phyloP scores from a whole-genome alignment of 192 early-diverging fungal species.

The Gigaspora rosea region DNA sequence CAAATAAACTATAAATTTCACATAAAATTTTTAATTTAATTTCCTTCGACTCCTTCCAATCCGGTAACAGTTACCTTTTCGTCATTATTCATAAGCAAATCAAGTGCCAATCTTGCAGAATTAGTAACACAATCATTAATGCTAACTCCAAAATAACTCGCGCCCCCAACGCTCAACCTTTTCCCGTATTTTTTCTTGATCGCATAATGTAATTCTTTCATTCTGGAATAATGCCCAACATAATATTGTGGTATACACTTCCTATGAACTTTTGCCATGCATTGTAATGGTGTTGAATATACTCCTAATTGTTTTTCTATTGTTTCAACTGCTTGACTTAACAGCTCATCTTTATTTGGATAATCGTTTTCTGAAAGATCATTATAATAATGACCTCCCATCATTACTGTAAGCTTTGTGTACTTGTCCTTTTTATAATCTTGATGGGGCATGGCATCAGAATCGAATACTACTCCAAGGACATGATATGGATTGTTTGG shows the following conservation, averaged over 20 bases:
- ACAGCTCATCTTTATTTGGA: slow-evolving; percentile 40
- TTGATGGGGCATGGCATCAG: slow-evolving; percentile 71
- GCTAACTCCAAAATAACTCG: slow-evolving; percentile 81
- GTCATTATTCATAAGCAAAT: slow-evolving; percentile 45
- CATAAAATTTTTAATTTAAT: background rate
- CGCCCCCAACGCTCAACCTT: slow-evolving; percentile 71
- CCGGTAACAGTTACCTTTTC: slow-evolving; percentile 36
- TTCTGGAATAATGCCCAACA: slow-evolving; percentile 74
- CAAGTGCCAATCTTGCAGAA: slow-evolving; percentile 60
- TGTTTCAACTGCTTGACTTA: slow-evolving; percentile 54
- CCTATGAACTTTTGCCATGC: slow-evolving; percentile 58
- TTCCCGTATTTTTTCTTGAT: slow-evolving; percentile 52
- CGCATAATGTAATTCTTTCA: slow-evolving; percentile 64
- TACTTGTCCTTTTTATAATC: slow-evolving; percentile 41
- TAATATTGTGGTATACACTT: slow-evolving; percentile 90
- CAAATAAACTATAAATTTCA: too few relatives aligned
- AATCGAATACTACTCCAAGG: slow-evolving; percentile 89
- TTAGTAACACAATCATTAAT: slow-evolving; percentile 82
- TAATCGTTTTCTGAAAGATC: slow-evolving; percentile 23
- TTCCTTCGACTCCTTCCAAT: slow-evolving; percentile 25
- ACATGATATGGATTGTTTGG: slow-evolving; percentile 46
- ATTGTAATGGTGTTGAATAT: slow-evolving; percentile 44
- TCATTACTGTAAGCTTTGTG: slow-evolving; percentile 82
- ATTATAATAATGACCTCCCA: slow-evolving; percentile 81
- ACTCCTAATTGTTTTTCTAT: slow-evolving; percentile 66